phyloP scores from a whole-genome alignment of 1,284 basidiomycete species.

The Pyrrhoderma noxium region DNA sequence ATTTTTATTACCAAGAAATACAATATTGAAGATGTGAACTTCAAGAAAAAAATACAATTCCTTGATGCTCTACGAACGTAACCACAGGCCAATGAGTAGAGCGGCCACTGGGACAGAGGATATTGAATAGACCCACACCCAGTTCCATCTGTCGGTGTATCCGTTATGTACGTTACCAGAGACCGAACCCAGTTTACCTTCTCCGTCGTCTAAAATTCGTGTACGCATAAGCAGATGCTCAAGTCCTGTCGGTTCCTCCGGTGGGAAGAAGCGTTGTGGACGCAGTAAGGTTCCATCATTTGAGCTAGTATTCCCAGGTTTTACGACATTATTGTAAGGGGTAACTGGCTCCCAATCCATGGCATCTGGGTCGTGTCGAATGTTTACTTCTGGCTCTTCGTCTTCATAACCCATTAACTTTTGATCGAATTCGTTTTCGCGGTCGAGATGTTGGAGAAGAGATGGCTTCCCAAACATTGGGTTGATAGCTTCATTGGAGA shows the following conservation, averaged over 20 bases:
- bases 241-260: constrained; percentile 70
- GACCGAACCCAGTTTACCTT: background rate
- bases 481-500: constrained; percentile 25
- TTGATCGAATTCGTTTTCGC: background rate
- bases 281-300: constrained; percentile 26
- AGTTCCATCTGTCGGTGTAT: constrained; percentile 17
- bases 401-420: constrained; percentile 24
- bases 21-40: background rate
- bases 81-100: constrained; percentile 1
- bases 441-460: constrained; percentile 19
- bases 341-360: constrained; percentile 65
- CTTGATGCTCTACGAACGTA: constrained; percentile 2
- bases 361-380: constrained; percentile 39
- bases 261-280: constrained; percentile 67
- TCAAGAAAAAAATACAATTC: background rate
- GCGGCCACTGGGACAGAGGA: constrained; percentile 28
- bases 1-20: background rate
- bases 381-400: constrained; percentile 8
- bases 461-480: constrained; percentile 70
- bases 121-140: constrained; percentile 33
- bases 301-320: background rate
- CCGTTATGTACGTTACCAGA: background rate
- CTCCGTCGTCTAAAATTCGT: constrained; percentile 41
- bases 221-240: constrained; percentile 66
- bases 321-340: constrained; percentile 19